Base-by-base conservation (phyloP, 2,329 filamentous ascomycete species). In the Botrytis deweyae region DNA sequence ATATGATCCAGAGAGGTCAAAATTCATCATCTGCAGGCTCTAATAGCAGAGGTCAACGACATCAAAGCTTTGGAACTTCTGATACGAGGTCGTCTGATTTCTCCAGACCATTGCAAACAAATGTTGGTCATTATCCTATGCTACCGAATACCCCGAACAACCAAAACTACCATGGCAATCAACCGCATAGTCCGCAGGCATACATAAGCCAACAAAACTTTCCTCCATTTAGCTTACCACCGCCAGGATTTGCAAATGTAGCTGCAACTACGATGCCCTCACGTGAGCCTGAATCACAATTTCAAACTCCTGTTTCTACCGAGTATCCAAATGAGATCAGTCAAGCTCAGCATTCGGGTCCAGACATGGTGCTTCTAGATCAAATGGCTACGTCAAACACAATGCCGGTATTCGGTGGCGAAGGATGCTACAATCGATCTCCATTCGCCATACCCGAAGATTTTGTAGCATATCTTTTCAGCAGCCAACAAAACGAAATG, bases 361-460 rank as follows among this genome's bases (percentile, higher is more conserved):
- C 79, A 29, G 88, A 91, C 75, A 85, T 90, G 85, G 87, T 90
- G 83, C 82, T 89, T 72, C 79, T 91, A 29, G 88, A 90, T 77
- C 88, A 90, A 75, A 90, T 91, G 87, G 83, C 87, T 62, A 87
- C 87, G 80, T 86, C 87, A 25, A 91, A 89, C 73, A 90, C 92
- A 7, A 93, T 97, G 78, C 94, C 95, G 0, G 91, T 98, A 40
- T 98, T 98, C 82, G 94, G 94, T 25, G 91, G 88, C 40, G 94
- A 97, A 78, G 91, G 89, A 29, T 69, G 52, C 55, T 91, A 93
- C 75, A 95, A 93, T 78, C 93, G 95, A 73, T 97, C 94, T 4
- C 94, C 95, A 0, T 95, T 95, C 80, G 87, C 92, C 14, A 92
- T 97, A 84, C 92, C 93, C 0, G 93, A 97, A 80, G 94, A 97